These are phyloP conservation scores for Boletus hoseneyae DNA, from an alignment of 1,284 basidiomycete species.

Conservation along the genomic window DNA sequence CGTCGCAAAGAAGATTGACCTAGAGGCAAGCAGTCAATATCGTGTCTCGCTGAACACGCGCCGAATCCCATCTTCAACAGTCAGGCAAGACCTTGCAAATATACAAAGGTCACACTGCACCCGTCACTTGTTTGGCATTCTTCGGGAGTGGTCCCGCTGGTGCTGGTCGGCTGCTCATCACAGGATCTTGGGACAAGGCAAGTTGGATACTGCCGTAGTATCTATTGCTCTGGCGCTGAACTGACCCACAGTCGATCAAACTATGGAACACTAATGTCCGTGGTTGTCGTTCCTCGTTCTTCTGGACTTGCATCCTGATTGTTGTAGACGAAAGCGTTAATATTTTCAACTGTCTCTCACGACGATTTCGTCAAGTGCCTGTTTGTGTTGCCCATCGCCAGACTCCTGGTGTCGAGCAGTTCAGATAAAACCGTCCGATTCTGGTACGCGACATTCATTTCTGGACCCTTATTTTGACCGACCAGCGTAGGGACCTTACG, in stretches of 20 bases:
- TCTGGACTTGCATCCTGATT: constrained; percentile 7
- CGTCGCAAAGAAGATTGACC: constrained; percentile 65
- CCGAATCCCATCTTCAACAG: constrained; percentile 42
- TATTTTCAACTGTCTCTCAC: constrained; percentile 78
- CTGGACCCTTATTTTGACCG: neutral
- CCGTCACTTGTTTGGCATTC: constrained; percentile 80
- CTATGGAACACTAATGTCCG: constrained; percentile 77
- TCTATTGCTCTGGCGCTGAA: constrained; percentile 3
- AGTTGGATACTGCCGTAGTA: constrained; percentile 12
- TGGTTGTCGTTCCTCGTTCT: constrained; percentile 2
- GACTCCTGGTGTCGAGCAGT: constrained; percentile 78
- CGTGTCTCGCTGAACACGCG: constrained; percentile 7
- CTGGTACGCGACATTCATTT: constrained; percentile 52
- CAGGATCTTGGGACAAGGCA: constrained; percentile 90
- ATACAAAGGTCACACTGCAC: constrained; percentile 82
- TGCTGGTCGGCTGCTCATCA: constrained; percentile 58
- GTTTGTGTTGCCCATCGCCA: constrained; percentile 60
- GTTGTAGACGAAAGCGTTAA: constrained; percentile 58
- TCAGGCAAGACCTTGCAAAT: constrained; percentile 73
- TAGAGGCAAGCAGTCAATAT: constrained; percentile 53
- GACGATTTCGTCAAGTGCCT: constrained; percentile 85
- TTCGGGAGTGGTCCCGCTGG: constrained; percentile 38
- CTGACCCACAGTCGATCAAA: constrained; percentile 60
- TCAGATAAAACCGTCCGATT: constrained; percentile 89
- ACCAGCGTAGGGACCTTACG: constrained; percentile 55